These are phyloP conservation scores for Hymenoscyphus fraxineus DNA, from an alignment of 2,329 filamentous ascomycete species.

Conservation along the genomic window DNA sequence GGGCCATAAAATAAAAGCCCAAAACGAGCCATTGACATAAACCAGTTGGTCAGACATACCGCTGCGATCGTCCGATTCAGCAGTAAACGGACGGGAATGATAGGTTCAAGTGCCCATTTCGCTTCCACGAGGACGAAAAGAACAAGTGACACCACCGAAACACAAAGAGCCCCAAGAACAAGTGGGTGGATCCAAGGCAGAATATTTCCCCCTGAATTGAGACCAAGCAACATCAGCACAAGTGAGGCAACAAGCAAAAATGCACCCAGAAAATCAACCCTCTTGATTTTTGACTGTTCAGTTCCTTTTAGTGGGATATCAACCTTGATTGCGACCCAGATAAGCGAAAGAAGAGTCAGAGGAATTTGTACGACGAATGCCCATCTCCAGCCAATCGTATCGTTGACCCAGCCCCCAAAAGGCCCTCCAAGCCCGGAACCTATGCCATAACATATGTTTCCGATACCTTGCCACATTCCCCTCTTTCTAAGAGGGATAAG, in stretches of 20 bases:
- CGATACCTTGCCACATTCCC: background rate
- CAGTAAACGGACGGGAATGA: conserved; percentile 60
- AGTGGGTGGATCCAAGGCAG: conserved; percentile 52
- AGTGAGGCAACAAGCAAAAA: conserved; percentile 61
- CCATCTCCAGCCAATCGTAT: conserved; percentile 70
- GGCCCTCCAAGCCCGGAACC: conserved; percentile 65
- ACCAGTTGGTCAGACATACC: conserved; percentile 68
- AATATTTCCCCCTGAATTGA: conserved; percentile 53
- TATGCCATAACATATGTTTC: conserved; percentile 42
- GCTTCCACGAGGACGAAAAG: conserved; percentile 25
- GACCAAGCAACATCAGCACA: conserved; percentile 66
- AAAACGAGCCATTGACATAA: conserved; percentile 55
- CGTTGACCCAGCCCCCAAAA: conserved; percentile 64
- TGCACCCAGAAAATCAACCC: conserved; percentile 70
- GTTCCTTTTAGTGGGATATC: background rate
- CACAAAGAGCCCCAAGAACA: conserved; percentile 39
- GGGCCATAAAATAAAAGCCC: conserved; percentile 67
- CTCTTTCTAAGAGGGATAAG: background rate
- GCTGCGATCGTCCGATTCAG: conserved; percentile 62
- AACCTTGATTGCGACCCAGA: background rate
- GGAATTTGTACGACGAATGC: conserved; percentile 69
- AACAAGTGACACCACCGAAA: conserved; percentile 30
- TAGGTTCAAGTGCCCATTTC: conserved; percentile 41
- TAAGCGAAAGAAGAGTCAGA: conserved; percentile 46
- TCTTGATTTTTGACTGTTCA: conserved; percentile 33